These are phyloP conservation scores for Sporothrix humicola DNA, from an alignment of 2,329 filamentous ascomycete genomes.

Conservation along the genomic window DNA sequence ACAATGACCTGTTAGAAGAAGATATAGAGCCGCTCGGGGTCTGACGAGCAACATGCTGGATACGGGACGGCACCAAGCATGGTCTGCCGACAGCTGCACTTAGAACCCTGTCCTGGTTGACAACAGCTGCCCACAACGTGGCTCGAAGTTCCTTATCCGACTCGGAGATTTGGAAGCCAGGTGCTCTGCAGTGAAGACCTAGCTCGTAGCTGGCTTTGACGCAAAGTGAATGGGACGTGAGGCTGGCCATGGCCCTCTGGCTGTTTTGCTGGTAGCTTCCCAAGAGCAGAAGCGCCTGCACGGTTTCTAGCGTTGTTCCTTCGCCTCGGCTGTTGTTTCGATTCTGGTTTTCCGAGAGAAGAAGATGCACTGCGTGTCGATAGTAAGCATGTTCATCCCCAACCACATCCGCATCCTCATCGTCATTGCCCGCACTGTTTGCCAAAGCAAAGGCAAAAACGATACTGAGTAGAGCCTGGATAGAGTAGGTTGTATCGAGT, in stretches of 20 bases:
- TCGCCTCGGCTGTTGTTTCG: neutral
- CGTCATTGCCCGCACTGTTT: too few relatives aligned
- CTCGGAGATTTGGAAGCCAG: too few relatives aligned
- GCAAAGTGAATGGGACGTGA: slow-evolving; percentile 10
- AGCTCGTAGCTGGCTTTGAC: slow-evolving; percentile 12
- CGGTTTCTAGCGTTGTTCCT: neutral
- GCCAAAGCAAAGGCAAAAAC: neutral
- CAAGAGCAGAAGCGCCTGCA: slow-evolving; percentile 17
- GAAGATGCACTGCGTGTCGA: neutral
- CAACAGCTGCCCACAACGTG: neutral
- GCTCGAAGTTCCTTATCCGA: slow-evolving; percentile 2
- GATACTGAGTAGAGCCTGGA: neutral
- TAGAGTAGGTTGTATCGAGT: neutral
- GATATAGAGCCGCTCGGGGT: too few relatives aligned
- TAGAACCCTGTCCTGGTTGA: neutral
- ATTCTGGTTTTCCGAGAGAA: slow-evolving; percentile 6
- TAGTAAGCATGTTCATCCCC: neutral
- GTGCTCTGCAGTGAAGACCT: neutral
- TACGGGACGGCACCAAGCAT: neutral
- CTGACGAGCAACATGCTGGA: neutral
- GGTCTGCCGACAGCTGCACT: slow-evolving; percentile 3
- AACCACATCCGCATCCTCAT: neutral
- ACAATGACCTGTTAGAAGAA: too few relatives aligned
- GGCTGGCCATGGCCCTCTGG: slow-evolving; percentile 21
- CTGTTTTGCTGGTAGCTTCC: slow-evolving; percentile 24